Evolutionary conservation across 2,329 filamentous ascomycete genomes (phyloP).

Genomic region (Aspergillus aculeatus): DNA sequence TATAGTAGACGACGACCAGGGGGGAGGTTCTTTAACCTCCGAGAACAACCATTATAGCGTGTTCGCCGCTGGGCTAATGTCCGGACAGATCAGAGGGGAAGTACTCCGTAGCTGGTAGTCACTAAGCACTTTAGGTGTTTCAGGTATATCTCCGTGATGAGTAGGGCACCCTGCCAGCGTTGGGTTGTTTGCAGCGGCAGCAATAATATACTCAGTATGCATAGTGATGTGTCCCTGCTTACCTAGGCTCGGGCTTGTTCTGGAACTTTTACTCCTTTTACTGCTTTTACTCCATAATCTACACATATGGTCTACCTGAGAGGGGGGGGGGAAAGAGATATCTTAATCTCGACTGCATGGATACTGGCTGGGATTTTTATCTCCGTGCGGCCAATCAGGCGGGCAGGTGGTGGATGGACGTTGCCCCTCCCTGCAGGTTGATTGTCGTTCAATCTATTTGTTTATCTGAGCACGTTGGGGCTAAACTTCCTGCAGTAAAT

Average conservation of each 20-base stretch:
- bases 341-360: constrained; percentile 9
- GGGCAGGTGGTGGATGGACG: neutral
- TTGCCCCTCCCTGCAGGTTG: neutral
- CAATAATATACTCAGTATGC: neutral
- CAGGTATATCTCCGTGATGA: constrained; percentile 2
- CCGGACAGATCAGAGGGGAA: neutral
- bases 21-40: no score
- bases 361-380: neutral
- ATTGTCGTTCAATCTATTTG: neutral
- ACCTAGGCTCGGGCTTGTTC: neutral
- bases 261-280: no score
- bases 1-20: no score
- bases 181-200: neutral
- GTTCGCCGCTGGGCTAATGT: neutral
- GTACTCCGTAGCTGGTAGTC: neutral
- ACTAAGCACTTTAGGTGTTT: neutral
- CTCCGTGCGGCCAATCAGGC: neutral
- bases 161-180: no score
- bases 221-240: constrained; percentile 8
- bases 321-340: neutral
- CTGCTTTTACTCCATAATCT: no score
- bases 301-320: no score
- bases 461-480: neutral
- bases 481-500: neutral
- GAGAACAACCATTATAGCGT: no score